Evolutionary conservation across 208 protist genomes (phyloP), one percentile per base, ranked within the genome.

Genomic region (Zelonia costaricensis): DNA sequence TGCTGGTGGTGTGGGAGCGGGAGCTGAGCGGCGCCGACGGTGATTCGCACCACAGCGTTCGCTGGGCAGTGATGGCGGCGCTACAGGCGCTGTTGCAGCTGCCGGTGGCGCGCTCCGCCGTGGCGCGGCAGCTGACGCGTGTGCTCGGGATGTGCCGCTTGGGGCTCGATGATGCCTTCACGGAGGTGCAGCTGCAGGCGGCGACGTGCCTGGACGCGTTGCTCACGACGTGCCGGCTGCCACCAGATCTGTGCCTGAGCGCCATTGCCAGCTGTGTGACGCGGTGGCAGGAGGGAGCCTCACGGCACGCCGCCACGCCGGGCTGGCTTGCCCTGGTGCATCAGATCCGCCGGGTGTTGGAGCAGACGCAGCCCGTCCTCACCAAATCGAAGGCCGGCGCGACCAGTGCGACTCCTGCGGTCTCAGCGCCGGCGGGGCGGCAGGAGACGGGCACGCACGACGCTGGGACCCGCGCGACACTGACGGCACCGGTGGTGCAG

Each of bases 121-220:
- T 86, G 35, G 58, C 57, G 31, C 68, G 72, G 15, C 68, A 63
- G 42, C 64, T 89, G n/a, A 61, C 58, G 23, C 69, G 67, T 20
- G 16, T 92, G 15, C 23, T 95, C 20, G 22, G 30, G 6, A 46
- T 80, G 18, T 78, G 74, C 38, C 76, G 82, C 18, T 16, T 28
- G 25, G 84, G 86, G n/a, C 49, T 92, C 10, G 89, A 95, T 55
- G 89, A 95, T 59, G 66, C 71, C 2, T 95, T 95, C 59, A 28
- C 76, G 20, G 86, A 91, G 64, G 86, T 93, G 31, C 83, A 79
- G 51, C 61, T 81, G 28, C 77, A 78, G 44, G 83, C 86, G 1
- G 64, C 74, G 8, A 22, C 56, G 20, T 43, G 76, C 28, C 33
- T 92, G 18, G 58, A 76, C n/a, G 36, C 58, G 2, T 60, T 77